These are phyloP conservation scores for Balansia obtecta DNA, from an alignment of 2,329 filamentous ascomycete genomes.

Conservation along the genomic window DNA sequence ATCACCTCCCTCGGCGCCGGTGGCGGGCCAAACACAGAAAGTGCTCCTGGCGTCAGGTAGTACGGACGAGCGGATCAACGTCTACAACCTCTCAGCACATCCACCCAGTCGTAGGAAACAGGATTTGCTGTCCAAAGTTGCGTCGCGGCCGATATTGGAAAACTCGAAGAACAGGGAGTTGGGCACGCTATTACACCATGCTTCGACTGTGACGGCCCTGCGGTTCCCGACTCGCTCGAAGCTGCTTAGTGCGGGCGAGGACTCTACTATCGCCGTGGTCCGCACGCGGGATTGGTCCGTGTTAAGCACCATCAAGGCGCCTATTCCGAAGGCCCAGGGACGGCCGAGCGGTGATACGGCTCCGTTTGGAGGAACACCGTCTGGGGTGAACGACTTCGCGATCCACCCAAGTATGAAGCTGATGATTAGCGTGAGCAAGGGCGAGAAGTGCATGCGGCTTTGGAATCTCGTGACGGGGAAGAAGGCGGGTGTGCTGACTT, in stretches of 20 bases:
- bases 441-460: conserved; percentile 80
- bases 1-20: conserved; percentile 57
- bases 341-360: conserved; percentile 86
- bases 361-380: conserved; percentile 63
- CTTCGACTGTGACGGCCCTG: conserved; percentile 66
- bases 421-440: conserved; percentile 84
- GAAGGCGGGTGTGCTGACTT: conserved; percentile 87
- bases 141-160: conserved; percentile 63
- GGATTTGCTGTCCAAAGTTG: conserved; percentile 52
- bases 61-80: conserved; percentile 88
- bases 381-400: conserved; percentile 90
- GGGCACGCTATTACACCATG: conserved; percentile 77
- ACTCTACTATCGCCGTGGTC: conserved; percentile 82
- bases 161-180: conserved; percentile 81
- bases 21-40: conserved; percentile 57
- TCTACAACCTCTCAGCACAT: conserved; percentile 75
- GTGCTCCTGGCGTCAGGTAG: conserved; percentile 82
- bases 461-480: conserved; percentile 97
- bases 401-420: conserved; percentile 94
- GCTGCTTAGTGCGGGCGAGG: conserved; percentile 76
- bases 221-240: conserved; percentile 78
- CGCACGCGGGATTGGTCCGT: conserved; percentile 82
- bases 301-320: conserved; percentile 78
- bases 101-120: conserved; percentile 44
- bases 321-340: conserved; percentile 66